phyloP scores from a whole-genome alignment of 257 asterid species.

The Rauvolfia tetraphylla region DNA sequence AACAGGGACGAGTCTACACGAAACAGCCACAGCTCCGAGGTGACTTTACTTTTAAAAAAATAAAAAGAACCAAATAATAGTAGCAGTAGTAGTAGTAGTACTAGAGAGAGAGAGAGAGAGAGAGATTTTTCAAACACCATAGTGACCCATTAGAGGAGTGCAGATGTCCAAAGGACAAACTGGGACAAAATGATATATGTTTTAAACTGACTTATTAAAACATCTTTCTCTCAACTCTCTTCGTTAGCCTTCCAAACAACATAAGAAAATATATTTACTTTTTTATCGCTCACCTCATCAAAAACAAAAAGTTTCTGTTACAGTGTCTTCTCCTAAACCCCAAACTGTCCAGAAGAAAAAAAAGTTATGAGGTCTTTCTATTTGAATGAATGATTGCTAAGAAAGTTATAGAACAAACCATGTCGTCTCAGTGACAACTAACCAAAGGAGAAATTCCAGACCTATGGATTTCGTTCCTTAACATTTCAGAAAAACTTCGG shows the following conservation, averaged over 20 bases:
- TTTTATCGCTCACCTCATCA: too few species aligned
- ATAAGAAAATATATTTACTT: too few species aligned
- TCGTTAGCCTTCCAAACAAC: too few species aligned
- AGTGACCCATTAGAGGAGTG: background rate
- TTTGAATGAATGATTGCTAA: background rate
- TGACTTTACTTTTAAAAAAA: too few species aligned
- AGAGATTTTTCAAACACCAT: background rate
- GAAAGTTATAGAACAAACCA: background rate
- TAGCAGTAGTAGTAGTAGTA: too few species aligned
- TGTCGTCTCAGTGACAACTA: background rate
- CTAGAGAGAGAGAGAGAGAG: too few species aligned
- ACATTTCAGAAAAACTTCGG: background rate
- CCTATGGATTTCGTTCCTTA: background rate
- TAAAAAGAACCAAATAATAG: too few species aligned
- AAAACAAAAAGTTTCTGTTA: too few species aligned
- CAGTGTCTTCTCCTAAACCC: background rate
- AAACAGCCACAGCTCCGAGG: background rate
- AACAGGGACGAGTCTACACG: background rate
- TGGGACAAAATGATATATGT: background rate
- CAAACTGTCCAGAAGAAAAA: background rate
- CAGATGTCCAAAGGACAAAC: background rate
- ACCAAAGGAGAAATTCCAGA: background rate
- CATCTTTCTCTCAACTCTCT: too few species aligned
- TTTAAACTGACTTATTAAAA: background rate
- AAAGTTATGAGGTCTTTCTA: background rate